Percentiles rank a stretch among this genome's conserved stretches.
phyloP scores from a whole-genome alignment of 768 basidiomycete species.

The Leucogyrophana mollusca region DNA sequence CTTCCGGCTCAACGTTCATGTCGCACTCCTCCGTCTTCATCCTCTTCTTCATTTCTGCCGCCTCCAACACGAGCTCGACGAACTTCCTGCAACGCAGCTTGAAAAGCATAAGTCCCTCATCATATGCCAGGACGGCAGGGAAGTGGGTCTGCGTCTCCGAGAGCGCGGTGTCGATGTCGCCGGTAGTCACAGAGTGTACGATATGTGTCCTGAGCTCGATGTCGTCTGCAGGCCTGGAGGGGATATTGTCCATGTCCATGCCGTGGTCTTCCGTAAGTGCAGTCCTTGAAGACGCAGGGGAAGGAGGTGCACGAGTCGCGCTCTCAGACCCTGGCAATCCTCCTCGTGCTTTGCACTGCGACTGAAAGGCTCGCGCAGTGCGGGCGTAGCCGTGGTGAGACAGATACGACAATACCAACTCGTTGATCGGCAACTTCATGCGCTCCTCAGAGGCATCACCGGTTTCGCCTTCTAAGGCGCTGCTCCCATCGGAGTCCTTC shows the following conservation, averaged over 20 bases:
- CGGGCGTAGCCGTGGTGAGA: slow-evolving; percentile 81
- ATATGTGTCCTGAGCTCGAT: slow-evolving; percentile 71
- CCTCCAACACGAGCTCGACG: slow-evolving; percentile 75
- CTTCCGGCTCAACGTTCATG: slow-evolving; percentile 25
- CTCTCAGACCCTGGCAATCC: slow-evolving; percentile 16
- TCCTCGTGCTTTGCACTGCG: slow-evolving; percentile 36
- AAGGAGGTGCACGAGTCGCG: slow-evolving; percentile 1
- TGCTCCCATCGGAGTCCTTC: slow-evolving; percentile 9
- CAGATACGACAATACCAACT: slow-evolving; percentile 77
- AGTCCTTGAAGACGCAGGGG: slow-evolving; percentile 11
- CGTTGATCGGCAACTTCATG: slow-evolving; percentile 60
- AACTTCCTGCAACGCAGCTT: slow-evolving; percentile 84
- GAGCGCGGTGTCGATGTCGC: slow-evolving; percentile 72
- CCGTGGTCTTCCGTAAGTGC: slow-evolving; percentile 32
- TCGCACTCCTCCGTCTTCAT: slow-evolving; percentile 43
- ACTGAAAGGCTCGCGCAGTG: slow-evolving; percentile 67
- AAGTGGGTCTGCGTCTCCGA: slow-evolving; percentile 52
- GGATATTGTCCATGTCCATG: slow-evolving; percentile 45
- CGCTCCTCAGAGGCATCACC: slow-evolving; percentile 42
- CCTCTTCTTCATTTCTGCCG: slow-evolving; percentile 66
- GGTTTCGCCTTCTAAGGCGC: slow-evolving; percentile 1
- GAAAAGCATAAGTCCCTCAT: slow-evolving; percentile 73
- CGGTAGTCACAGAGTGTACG: slow-evolving; percentile 63
- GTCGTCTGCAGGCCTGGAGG: slow-evolving; percentile 35
- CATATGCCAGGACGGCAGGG: slow-evolving; percentile 62